Base-by-base conservation (phyloP, 2,329 filamentous ascomycete species). In the Fusarium sp. region DNA sequence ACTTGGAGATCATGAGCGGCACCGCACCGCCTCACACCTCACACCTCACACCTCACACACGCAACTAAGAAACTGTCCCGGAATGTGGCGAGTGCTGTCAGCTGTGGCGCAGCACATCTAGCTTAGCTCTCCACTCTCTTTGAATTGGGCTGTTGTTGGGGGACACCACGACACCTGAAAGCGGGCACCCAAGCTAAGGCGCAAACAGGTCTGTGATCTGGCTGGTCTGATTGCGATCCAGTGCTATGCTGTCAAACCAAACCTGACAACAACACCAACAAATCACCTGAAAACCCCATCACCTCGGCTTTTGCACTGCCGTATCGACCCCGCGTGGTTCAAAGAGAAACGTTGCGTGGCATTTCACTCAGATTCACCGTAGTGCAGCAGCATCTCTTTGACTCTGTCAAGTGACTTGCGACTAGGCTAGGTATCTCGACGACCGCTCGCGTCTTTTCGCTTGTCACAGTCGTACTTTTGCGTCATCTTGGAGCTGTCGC, bases 391-490 rank as follows among this genome's bases (percentile, higher is more conserved):
- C 43, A 50, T 49, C 50, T 24, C 19, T 24, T 65, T 49, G 39
- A 40, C 49, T 53, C 45, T 14, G 26, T 54, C 57, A 43, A 65
- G 65, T 57, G 62, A 57, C 51, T 63, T 59, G 54, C 62, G 17
- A 37, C 35, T 19, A 37, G 8, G 17, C 47, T 63, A 59, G 55
- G 56, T 56, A 62, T 56, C 39, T 56, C 53, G 64, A 73, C 68
- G 52, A 70, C 67, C 50, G 62, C 64, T 70, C 71, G 69, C 72
- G 72, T 71, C 67, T 73, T 74, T 72, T 72, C 67, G 72, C 65
- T 56, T 72, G 72, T 74, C 65, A 56, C 69, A 70, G 48, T 62
- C 49, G 43, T 56, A 56, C 55, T 54, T 64, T 61, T 70, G 68
- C 71, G 62, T 72, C 63, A 66, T 67, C 68, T 66, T 60, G 56